phyloP scores from a whole-genome alignment of 2,329 filamentous ascomycete genomes.

The Trichoderma cornu-damae region DNA sequence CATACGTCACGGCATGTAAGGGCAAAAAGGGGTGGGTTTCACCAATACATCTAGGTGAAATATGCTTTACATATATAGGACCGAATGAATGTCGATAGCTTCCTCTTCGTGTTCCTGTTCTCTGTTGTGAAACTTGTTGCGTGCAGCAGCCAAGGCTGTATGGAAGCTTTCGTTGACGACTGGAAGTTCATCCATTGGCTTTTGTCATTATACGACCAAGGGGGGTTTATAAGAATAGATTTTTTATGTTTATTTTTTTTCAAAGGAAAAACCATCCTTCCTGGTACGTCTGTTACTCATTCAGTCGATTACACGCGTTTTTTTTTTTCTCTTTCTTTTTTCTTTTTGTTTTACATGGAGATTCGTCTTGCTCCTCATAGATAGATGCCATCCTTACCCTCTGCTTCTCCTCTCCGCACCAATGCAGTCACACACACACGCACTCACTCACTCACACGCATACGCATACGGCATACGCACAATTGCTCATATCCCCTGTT shows the following conservation, averaged over 20 bases:
- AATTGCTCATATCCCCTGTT: constrained; percentile 1
- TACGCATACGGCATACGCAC: constrained; percentile 6
- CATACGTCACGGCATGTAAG: constrained; percentile 18
- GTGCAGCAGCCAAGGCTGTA: not conserved
- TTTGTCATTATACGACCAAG: not conserved
- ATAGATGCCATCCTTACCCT: not conserved
- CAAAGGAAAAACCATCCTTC: not conserved
- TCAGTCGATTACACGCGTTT: too few relatives aligned
- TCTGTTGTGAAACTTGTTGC: constrained; percentile 13
- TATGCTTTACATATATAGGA: constrained; percentile 10
- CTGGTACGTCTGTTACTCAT: not conserved
- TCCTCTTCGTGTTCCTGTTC: constrained; percentile 3
- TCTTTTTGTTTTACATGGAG: too few relatives aligned
- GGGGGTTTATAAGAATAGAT: constrained; percentile 11
- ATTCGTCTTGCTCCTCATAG: not conserved
- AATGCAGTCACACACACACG: too few relatives aligned
- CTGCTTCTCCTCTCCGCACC: not conserved
- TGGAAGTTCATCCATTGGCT: not conserved
- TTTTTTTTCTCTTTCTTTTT: too few relatives aligned
- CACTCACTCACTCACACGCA: too few relatives aligned
- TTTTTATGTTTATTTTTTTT: too few relatives aligned
- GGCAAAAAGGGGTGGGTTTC: constrained; percentile 12
- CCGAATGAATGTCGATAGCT: constrained; percentile 17
- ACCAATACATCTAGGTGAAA: not conserved
- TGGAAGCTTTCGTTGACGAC: not conserved